Base-by-base conservation (phyloP, 2,329 filamentous ascomycete species). In the Pseudocercospora vitis region DNA sequence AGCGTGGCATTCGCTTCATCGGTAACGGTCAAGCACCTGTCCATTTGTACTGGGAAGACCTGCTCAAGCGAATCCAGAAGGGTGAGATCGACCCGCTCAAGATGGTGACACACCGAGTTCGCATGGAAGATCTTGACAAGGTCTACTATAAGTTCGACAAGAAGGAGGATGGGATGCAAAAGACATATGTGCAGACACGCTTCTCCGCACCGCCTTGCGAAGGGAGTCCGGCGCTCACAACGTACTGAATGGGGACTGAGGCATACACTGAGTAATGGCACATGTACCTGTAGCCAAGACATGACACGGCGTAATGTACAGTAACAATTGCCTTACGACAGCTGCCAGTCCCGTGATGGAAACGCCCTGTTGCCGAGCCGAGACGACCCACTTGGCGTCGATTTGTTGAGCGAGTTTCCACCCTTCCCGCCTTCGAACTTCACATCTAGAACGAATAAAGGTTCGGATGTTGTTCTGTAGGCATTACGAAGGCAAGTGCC, bases 1-100 rank as follows among this genome's bases (percentile, higher is more conserved):
- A 95, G 73, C 84, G 88, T 26, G 89, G 89, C n/a, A 83, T 95
- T 61, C 85, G 88, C 1, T 80, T 95, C 39, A 91, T 84, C 59
- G 82, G 83, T 35, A 85, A 85, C 61, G 82, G 83, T 3, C 83
- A 85, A 67, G 82, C 82, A 2, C 89, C 89, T 0, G 88, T 95
- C 0, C 88, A 92, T 64, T 82, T 85, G 65, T 94, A 95, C 74
- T 95, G 89, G 90, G 78, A 89, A 19, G 81, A 88, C 3, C 76
- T 95, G n/a, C 76, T 94, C 40, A 73, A 81, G 57, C 77, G 78
- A 68, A 87, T 95, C 57, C 79, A 85, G 63, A 77, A 76, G 18
- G 83, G 84, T 26, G 78, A 85, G 59, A 82, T 95, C 35, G 84
- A 95, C 55, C 88, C 89, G 0, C 71, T 86, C 29, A 84, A 88